A percentile compares a stretch with the other conserved stretches of the same genome.
Conservation (phyloP, 129 eudicot species). For the Flaveria sonorensis region DNA sequence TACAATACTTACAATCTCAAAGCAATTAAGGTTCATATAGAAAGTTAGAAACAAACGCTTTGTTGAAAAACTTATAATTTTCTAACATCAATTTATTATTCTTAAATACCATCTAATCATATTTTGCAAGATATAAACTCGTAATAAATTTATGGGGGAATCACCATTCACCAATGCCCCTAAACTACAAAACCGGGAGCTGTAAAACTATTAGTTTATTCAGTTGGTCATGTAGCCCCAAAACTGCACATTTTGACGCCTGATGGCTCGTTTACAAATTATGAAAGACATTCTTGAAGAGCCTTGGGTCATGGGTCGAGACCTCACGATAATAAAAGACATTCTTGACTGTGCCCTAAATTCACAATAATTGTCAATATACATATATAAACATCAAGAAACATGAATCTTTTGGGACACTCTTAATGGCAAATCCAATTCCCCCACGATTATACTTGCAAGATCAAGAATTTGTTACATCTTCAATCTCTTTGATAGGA, state of each 20-base stretch:
- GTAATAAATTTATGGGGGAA: no score
- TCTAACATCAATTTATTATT: no score
- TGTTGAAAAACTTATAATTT: background rate
- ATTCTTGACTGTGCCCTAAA: conserved; percentile 16
- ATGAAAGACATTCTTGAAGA: background rate
- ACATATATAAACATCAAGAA: conserved; percentile 25
- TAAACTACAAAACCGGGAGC: no score
- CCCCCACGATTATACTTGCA: conserved; percentile 16
- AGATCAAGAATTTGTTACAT: conserved; percentile 23
- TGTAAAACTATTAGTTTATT: no score
- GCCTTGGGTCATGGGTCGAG: background rate
- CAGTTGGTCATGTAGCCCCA: no score
- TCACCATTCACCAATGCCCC: no score
- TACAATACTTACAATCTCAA: background rate
- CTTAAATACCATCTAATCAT: no score
- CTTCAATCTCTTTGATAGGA: conserved; percentile 14
- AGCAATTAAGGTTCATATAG: background rate
- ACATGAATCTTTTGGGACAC: conserved; percentile 17
- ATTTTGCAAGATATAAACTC: no score
- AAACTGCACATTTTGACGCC: no score
- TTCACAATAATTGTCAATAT: conserved; percentile 15
- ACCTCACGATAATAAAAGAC: background rate
- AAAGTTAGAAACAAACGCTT: background rate
- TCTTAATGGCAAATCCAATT: conserved; percentile 13
- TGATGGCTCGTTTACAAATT: no score